These are phyloP conservation scores for Amanita muscaria DNA, from an alignment of 768 basidiomycete species.

Conservation along the genomic window DNA sequence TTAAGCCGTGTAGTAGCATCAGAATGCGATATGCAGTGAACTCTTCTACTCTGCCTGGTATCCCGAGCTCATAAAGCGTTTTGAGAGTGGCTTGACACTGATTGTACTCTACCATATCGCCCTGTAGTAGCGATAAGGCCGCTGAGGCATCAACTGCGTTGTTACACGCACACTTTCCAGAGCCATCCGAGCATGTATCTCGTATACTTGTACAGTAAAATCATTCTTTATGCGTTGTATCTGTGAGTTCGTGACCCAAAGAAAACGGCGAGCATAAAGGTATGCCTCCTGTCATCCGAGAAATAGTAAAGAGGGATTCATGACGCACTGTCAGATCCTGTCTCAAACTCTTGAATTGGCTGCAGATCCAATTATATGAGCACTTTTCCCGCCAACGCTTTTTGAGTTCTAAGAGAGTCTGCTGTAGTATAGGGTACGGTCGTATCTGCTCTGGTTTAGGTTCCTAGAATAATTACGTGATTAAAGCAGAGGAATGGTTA, in stretches of 20 bases:
- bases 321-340: slow-evolving; percentile 91
- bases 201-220: slow-evolving; percentile 95
- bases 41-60: slow-evolving; percentile 89
- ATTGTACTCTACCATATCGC: slow-evolving; percentile 98
- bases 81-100: slow-evolving; percentile 91
- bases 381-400: slow-evolving; percentile 75
- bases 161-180: slow-evolving; percentile 62
- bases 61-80: slow-evolving; percentile 86
- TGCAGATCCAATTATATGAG: slow-evolving; percentile 86
- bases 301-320: slow-evolving; percentile 1
- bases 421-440: slow-evolving; percentile 74
- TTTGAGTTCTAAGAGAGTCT: slow-evolving; percentile 83
- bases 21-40: slow-evolving; percentile 97
- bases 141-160: slow-evolving; percentile 18
- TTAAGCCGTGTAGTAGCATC: slow-evolving; percentile 89
- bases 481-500: slow-evolving; percentile 7
- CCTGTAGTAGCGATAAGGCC: slow-evolving; percentile 36
- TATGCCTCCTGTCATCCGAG: not conserved
- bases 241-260: slow-evolving; percentile 31
- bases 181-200: slow-evolving; percentile 97
- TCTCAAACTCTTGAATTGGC: slow-evolving; percentile 94
- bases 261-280: slow-evolving; percentile 8
- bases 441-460: slow-evolving; percentile 92
- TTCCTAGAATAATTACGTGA: slow-evolving; percentile 45
- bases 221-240: slow-evolving; percentile 99